Evolutionary conservation across 1,284 basidiomycete genomes (phyloP).

Genomic region (Hymenochaete sp.): DNA sequence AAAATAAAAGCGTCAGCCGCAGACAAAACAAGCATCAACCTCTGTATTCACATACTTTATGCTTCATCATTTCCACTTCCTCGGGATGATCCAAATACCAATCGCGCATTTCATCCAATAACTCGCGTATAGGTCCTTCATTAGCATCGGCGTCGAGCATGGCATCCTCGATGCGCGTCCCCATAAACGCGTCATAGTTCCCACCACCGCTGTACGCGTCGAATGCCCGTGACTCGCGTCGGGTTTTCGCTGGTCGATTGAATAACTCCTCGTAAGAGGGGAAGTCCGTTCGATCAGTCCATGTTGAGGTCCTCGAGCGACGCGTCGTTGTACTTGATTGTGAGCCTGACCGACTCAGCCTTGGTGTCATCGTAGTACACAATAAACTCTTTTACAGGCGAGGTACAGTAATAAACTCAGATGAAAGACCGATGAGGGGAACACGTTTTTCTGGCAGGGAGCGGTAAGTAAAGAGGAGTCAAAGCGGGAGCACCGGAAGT

Average conservation of each 20-base stretch:
- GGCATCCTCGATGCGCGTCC: background rate
- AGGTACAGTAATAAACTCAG: background rate
- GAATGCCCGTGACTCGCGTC: background rate
- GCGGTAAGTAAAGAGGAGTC: background rate
- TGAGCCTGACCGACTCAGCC: constrained; percentile 10
- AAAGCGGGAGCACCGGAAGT: background rate
- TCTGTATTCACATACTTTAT: constrained; percentile 9
- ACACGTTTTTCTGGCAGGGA: background rate
- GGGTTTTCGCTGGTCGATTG: constrained; percentile 13
- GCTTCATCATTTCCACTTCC: constrained; percentile 3
- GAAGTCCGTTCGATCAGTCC: constrained; percentile 5
- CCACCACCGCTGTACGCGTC: background rate
- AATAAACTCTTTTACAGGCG: background rate
- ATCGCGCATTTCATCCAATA: constrained; percentile 16
- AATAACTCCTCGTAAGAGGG: constrained; percentile 16
- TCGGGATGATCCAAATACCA: constrained; percentile 13
- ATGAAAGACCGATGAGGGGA: background rate
- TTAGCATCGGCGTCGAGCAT: constrained; percentile 5
- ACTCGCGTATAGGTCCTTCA: constrained; percentile 11
- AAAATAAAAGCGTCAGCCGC: background rate
- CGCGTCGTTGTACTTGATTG: constrained; percentile 2
- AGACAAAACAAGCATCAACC: background rate
- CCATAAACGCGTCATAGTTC: background rate
- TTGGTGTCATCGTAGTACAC: background rate
- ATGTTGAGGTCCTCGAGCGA: constrained; percentile 5